Evolutionary conservation across 2,329 filamentous ascomycete species (phyloP).

Genomic region (Neofusicoccum cordaticola): DNA sequence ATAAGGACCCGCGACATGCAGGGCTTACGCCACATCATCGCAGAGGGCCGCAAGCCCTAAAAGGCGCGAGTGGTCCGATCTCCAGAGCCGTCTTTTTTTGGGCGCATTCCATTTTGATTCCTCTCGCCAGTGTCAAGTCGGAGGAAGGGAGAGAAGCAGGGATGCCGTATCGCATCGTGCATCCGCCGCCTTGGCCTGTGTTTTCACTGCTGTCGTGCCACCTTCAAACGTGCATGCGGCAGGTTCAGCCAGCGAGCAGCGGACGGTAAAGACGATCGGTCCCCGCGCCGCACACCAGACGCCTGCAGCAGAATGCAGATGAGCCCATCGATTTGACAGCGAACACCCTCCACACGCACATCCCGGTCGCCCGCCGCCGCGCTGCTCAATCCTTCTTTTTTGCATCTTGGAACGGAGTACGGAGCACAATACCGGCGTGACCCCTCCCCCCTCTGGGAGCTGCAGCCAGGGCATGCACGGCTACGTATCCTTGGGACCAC

Average conservation of each 20-base stretch:
- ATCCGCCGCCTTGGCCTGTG: neutral
- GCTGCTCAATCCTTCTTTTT: too few relatives aligned
- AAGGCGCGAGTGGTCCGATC: neutral
- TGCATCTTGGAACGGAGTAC: too few relatives aligned
- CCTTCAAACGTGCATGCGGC: neutral
- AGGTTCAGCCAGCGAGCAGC: too few relatives aligned
- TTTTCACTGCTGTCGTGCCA: neutral
- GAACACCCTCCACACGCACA: too few relatives aligned
- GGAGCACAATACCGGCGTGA: too few relatives aligned
- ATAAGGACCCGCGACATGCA: neutral
- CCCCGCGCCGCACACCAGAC: too few relatives aligned
- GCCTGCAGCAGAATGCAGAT: too few relatives aligned
- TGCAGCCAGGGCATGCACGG: neutral
- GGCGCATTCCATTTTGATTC: neutral
- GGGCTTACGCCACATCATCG: conserved; percentile 5
- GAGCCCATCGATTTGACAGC: too few relatives aligned
- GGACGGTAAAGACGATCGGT: too few relatives aligned
- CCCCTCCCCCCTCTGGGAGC: too few relatives aligned
- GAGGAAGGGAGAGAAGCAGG: neutral
- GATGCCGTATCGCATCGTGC: neutral
- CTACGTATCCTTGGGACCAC: neutral
- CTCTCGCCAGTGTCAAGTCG: neutral
- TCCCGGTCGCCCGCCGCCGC: too few relatives aligned
- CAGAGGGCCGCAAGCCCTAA: too few relatives aligned
- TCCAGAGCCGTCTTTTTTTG: neutral